Conservation (phyloP, 2,329 filamentous ascomycete species). For the Neonectria hederae region DNA sequence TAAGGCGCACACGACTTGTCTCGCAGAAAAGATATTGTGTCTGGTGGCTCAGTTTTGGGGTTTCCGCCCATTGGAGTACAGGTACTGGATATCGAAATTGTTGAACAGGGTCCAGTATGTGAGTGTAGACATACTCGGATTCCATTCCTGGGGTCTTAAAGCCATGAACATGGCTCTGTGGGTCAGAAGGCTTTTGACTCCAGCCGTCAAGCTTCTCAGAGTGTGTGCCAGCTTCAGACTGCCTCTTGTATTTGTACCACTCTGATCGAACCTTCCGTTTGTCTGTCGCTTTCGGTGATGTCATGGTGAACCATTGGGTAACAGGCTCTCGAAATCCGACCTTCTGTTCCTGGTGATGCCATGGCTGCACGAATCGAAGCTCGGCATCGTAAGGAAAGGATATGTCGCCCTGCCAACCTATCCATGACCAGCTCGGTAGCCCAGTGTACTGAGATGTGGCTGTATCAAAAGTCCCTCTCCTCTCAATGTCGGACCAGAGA, state of each 20-base stretch:
- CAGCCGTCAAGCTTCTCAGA: neutral
- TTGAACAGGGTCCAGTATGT: neutral
- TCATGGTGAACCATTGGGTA: slow-evolving; percentile 15
- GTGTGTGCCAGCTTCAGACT: neutral
- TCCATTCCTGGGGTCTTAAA: neutral
- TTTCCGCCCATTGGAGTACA: slow-evolving; percentile 14
- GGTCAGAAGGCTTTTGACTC: neutral
- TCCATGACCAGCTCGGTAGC: slow-evolving; percentile 28
- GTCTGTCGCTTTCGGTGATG: neutral
- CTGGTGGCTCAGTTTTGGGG: slow-evolving; percentile 16
- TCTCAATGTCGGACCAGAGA: slow-evolving; percentile 18
- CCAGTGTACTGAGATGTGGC: neutral
- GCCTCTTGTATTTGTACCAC: slow-evolving; percentile 14
- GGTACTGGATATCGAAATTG: slow-evolving; percentile 9
- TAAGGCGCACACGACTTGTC: slow-evolving; percentile 6
- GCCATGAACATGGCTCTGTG: neutral
- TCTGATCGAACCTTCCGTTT: slow-evolving; percentile 13
- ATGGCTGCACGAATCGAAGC: slow-evolving; percentile 15
- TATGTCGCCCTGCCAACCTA: slow-evolving; percentile 24
- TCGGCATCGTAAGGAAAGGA: slow-evolving; percentile 22
- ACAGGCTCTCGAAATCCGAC: slow-evolving; percentile 18
- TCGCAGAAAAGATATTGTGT: slow-evolving; percentile 14
- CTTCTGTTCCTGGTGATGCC: slow-evolving; percentile 24
- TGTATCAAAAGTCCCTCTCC: neutral
- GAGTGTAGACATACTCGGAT: neutral